Evolutionary conservation across 164 flowering plant genomes (phyloP), one percentile per base, ranked within the genome.

Genomic region (Magnolia kwangsiensis): DNA sequence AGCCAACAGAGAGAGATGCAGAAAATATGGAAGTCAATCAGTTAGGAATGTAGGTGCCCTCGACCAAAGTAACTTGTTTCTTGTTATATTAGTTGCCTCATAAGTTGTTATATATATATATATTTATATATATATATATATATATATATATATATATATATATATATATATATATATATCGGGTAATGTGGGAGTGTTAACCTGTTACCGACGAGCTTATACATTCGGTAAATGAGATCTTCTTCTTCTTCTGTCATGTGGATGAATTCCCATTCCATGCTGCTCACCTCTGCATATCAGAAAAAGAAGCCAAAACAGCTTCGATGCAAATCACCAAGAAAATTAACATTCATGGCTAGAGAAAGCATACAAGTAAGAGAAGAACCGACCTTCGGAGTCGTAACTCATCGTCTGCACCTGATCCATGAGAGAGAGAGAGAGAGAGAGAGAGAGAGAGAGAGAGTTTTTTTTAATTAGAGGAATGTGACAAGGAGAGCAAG

Each of bases 151-250:
- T 27, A 27, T 27, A 27, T 27, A 27, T 27, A 27, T 27, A 27
- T 27, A 27, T 27, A 27, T 27, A 27, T 27, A 27, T 27, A 27
- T 27, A 27, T 27, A 27, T 27, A 27, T 27, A 27, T 64, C 2
- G 11, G 49, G 31, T 27, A 68, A 27, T 13, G 16, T 8, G 6
- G 18, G 50, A 68, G 27, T 14, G 69, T 66, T 80, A 81, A 92
- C 97, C 90, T 90, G 81, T 86, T 88, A 19, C 97, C 97, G 9
- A 92, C 93, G 37, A 92, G 92, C 71, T 81, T 90, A 75, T 92
- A 85, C 93, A 91, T 92, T 81, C 95, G 81, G 71, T 81, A 85
- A 80, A 92, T 91, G 72, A 92, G 89, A 82, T 92, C 97, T 78
- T 91, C 92, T 85, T 92, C 97, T 82, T 82, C 76, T 19, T 82